Base-by-base conservation (phyloP, 306 rosid genomes). In the Dryas octopetala region DNA sequence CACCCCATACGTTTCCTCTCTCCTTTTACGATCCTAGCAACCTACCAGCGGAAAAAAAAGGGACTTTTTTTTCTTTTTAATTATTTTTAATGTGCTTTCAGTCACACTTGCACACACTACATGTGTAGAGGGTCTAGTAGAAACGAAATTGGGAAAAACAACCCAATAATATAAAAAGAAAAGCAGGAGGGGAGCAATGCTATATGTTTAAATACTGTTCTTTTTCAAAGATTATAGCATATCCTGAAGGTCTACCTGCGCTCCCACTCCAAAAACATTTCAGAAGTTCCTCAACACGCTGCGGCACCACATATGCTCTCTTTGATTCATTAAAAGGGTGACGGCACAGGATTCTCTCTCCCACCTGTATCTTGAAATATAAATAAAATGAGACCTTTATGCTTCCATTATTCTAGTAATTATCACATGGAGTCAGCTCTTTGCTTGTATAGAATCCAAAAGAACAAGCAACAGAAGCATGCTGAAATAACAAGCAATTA, bases 261-360 rank as follows among this genome's bases (percentile, higher is more conserved):
- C 40, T 84, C 46, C 96, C 99, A 14, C 88, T 85, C 98, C 98
- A 92, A 78, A 88, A 96, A 77, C 99, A 96, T 84, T 83, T 89
- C 70, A 92, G 82, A 65, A 96, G 99, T 88, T 92, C 98, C 85
- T 92, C 98, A 71, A 92, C 94, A 41, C 62, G 85, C 83, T 92
- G 98, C 23, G 99, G 99, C 87, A 96, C 98, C 74, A 96, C 99
- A 50, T 89, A 96, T 48, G 99, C 99, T 86, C 99, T 89, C 81
- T 96, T 96, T 58, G 99, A 96, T 84, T 96, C 99, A 75, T 88
- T 93, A 63, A 96, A 96, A 48, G 99, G 99, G 84, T 96, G 99
- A 73, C 99, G 97, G 71, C 97, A 96, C 71, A 96, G 77, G 70
- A 90, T 89, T 75, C 99, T 76, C 79, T 92, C 97, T 73, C 99